Evolutionary conservation across 805 yeast species (phyloP).

Genomic region (Candida ulmi): DNA sequence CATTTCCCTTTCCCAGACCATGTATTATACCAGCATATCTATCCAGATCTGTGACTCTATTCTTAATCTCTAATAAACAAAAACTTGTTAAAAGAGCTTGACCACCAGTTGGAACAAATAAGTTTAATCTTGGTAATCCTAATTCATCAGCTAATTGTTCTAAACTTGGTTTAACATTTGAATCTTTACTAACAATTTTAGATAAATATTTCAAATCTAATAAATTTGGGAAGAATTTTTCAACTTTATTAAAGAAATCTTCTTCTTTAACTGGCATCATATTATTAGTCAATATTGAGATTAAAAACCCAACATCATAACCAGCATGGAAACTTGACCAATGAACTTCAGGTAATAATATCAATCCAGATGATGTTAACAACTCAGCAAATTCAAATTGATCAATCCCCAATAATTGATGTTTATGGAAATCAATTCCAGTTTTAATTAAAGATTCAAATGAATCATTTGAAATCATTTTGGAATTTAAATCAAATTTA

Average conservation of each 20-base stretch:
- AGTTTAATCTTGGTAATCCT: slow-evolving; percentile 53
- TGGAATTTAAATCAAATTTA: slow-evolving; percentile 65
- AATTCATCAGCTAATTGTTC: slow-evolving; percentile 68
- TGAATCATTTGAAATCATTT: slow-evolving; percentile 86
- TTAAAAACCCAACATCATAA: slow-evolving; percentile 87
- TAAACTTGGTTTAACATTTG: slow-evolving; percentile 37
- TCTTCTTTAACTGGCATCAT: slow-evolving; percentile 75
- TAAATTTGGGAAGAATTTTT: slow-evolving; percentile 70
- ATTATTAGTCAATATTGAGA: slow-evolving; percentile 69
- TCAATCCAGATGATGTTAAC: slow-evolving; percentile 79
- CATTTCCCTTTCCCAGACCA: slow-evolving; percentile 35
- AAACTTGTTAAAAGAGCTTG: slow-evolving; percentile 57
- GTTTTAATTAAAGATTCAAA: slow-evolving; percentile 73
- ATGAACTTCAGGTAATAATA: slow-evolving; percentile 56
- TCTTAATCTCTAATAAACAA: slow-evolving; percentile 51
- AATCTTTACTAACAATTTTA: slow-evolving; percentile 17
- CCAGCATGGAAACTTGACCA: slow-evolving; percentile 96
- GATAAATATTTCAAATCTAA: slow-evolving; percentile 70
- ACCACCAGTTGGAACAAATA: slow-evolving; percentile 56
- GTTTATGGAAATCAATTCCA: slow-evolving; percentile 75
- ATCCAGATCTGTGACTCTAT: slow-evolving; percentile 28
- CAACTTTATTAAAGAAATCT: slow-evolving; percentile 69
- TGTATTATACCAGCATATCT: slow-evolving; percentile 46
- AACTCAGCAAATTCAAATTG: slow-evolving; percentile 77
- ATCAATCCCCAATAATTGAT: slow-evolving; percentile 72